A percentile compares a stretch with the other conserved stretches of the same genome.
Conservation (phyloP, 2,329 filamentous ascomycete genomes). For the Stachybotrys chartarum region DNA sequence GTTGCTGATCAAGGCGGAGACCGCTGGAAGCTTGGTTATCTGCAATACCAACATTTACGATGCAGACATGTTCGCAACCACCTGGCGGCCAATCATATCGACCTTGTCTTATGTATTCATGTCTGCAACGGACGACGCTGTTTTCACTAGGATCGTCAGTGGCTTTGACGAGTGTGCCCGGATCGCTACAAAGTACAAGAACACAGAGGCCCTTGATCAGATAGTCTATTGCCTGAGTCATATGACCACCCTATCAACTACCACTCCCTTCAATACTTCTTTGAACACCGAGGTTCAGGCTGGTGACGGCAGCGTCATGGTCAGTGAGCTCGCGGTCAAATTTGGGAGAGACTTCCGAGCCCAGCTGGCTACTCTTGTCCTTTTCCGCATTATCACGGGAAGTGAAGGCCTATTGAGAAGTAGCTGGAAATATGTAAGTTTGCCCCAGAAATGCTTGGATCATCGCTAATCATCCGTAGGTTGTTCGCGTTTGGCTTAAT, state of each 20-base stretch:
- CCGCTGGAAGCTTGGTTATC: constrained; percentile 64
- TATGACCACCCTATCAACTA: constrained; percentile 80
- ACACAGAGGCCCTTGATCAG: constrained; percentile 83
- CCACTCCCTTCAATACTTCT: constrained; percentile 69
- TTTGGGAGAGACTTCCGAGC: constrained; percentile 91
- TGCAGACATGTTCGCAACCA: constrained; percentile 93
- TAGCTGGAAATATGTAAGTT: constrained; percentile 71
- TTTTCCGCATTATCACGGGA: constrained; percentile 85
- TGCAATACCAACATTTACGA: constrained; percentile 94
- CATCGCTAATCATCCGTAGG: constrained; percentile 37
- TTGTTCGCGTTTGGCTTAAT: constrained; percentile 89
- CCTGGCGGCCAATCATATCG: constrained; percentile 90
- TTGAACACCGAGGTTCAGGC: constrained; percentile 95
- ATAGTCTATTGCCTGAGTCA: constrained; percentile 85
- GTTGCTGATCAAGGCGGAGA: constrained; percentile 75
- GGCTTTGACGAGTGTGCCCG: constrained; percentile 95
- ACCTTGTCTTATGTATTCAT: constrained; percentile 98
- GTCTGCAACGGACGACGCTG: constrained; percentile 93
- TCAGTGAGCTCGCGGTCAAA: constrained; percentile 93
- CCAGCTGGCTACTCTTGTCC: constrained; percentile 87
- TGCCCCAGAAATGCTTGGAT: background rate
- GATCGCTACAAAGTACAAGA: constrained; percentile 77
- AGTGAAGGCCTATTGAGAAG: constrained; percentile 71
- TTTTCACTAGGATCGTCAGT: constrained; percentile 87
- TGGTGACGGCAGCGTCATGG: constrained; percentile 91